A percentile compares a stretch with the other conserved stretches of the same genome.
Conservation (phyloP, 176 grass and related monocot species). For the Paspalum notatum region DNA sequence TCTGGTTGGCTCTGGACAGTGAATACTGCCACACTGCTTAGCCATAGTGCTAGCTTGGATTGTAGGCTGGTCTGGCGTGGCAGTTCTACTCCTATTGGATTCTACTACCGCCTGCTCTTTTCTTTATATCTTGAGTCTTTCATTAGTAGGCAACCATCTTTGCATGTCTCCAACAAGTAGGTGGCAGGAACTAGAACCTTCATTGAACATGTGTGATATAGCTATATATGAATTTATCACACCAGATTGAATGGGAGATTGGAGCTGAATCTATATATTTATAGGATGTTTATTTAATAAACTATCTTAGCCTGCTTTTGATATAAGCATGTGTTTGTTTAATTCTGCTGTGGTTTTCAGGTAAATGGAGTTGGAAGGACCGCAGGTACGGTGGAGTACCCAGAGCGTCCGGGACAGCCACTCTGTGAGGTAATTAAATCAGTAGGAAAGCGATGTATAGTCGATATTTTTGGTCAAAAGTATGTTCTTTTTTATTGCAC, state of each 20-base stretch:
- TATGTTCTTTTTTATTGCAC: background rate
- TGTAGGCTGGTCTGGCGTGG: background rate
- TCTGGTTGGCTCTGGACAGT: background rate
- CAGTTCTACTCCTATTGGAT: conserved; percentile 12
- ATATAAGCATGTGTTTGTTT: conserved; percentile 9
- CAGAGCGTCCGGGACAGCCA: conserved; percentile 69
- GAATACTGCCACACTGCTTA: background rate
- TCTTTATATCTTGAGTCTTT: background rate
- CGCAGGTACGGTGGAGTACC: conserved; percentile 53
- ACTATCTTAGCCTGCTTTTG: conserved; percentile 2
- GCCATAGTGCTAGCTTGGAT: background rate
- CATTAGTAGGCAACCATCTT: background rate
- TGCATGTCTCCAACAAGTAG: background rate
- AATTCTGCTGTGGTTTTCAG: conserved; percentile 33
- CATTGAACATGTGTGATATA: background rate
- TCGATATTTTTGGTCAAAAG: background rate
- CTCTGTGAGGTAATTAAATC: conserved; percentile 67
- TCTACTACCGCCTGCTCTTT: background rate
- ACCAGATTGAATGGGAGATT: background rate
- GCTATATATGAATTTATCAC: background rate
- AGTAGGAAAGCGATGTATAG: background rate
- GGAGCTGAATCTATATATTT: background rate
- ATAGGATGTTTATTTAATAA: background rate
- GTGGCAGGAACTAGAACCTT: conserved; percentile 4
- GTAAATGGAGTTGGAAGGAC: conserved; percentile 42